Base-by-base conservation (phyloP, 306 rosid species). In the Dicorynia guianensis region DNA sequence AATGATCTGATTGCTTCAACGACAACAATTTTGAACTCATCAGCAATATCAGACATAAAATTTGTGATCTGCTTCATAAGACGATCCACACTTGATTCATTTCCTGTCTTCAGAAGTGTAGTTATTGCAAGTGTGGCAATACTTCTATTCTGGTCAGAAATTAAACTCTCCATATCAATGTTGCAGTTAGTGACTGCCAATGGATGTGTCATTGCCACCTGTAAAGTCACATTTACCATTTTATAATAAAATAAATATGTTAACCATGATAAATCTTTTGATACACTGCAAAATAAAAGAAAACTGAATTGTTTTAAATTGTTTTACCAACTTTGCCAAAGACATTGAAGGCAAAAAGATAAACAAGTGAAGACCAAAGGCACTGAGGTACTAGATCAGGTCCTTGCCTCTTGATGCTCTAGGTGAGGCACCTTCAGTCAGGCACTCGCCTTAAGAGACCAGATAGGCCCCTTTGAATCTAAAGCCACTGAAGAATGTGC, bases 151-250 rank as follows among this genome's bases (percentile, higher is more conserved):
- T 93, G 94, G 63, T 96, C 99, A 74, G 97, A 89, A 30, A 96
- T 96, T 75, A 96, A 83, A 80, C 98, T 96, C 85, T 96, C 98
- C 98, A 96, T 96, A 78, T 93, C 99, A 79, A 96, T 96, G 83
- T 96, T 96, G 88, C 99, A 96, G 89, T 93, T 96, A 36, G 99
- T 96, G 83, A 96, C 99, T 18, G 97, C 95, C 92, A 89, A 84
- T 80, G 99, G 97, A 78, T 96, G 94, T 64, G 92, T 87, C 99
- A 96, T 92, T 74, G 99, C 96, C 84, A 96, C 98, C 99, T 96
- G 87, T 56, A 82, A 80, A 75, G 30, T 19, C 40, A 30, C 60
- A 57, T 11, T 71, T 40, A 44, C 46, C 18, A 35, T 56, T 43
- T 53, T 38, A 48, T 44, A 54, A 55, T 18, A 48, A n/a, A 67